Base-by-base conservation (phyloP, 2,329 filamentous ascomycete species). In the Coniochaeta pulveracea region DNA sequence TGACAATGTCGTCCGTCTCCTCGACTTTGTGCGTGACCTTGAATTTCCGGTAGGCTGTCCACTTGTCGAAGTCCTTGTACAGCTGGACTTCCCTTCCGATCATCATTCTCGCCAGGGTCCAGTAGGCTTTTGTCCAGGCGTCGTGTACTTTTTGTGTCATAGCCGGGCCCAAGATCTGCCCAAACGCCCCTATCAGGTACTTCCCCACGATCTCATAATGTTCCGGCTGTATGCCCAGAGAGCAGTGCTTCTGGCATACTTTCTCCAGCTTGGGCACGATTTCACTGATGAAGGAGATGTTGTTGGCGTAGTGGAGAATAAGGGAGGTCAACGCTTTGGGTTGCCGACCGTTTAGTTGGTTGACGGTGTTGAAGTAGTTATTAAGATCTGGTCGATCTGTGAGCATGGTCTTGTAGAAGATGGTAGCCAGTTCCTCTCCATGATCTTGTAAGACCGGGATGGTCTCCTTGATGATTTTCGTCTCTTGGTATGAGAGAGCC, bases 121-220 rank as follows among this genome's bases (percentile, higher is more conserved):
- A 76, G 57, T 85, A 86, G 2, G 81, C 81, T 33, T 72, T 71
- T 5, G 57, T 66, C 81, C 81, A 86, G 7, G 81, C 80, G 10
- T 71, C 64, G 34, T 72, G 63, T 19, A 81, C 66, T 14, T 77
- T 69, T 0, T 67, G 59, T 1, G 79, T 85, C 57, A 80, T 72
- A 15, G 69, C 71, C 1, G 66, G 64, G 4, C 80, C 80, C 2
- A 86, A 67, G 0, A 85, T 71, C 26, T 72, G 63, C 16, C 63
- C 66, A 56, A 86, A 81, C 2, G 80, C 76, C 17, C 66, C 63
- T 26, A 86, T 63, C 10, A 86, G 64, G 47, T 80, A 75, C 46
- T 72, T 72, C 35, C 76, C 80, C 3, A 86, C 79, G 26, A 84
- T 69, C 21, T 66, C 63, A 53, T 85, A 86, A 40, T 85, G 75